Percentiles rank a stretch among this genome's conserved stretches.
phyloP scores from a whole-genome alignment of 139 green algal species.

The Chlamydomonas sphaeroides region DNA sequence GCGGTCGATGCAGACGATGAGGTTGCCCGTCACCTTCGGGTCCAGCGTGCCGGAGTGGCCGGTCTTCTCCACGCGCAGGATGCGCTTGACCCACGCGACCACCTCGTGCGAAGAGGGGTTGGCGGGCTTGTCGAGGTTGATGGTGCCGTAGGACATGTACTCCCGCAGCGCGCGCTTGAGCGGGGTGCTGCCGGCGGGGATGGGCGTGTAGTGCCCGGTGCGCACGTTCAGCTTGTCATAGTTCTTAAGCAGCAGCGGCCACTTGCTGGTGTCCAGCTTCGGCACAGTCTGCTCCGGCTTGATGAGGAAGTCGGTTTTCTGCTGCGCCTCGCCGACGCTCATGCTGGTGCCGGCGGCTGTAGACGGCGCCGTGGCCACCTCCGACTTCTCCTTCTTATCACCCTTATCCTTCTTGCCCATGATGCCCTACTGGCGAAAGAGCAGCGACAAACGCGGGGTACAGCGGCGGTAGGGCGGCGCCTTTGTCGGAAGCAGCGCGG shows the following conservation, averaged over 20 bases:
- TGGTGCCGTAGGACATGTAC: slow-evolving; percentile 95
- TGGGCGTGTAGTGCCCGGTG: slow-evolving; percentile 98
- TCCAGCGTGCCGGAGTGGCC: slow-evolving; percentile 97
- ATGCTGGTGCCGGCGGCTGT: slow-evolving; percentile 9
- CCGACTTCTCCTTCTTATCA: slow-evolving; percentile 37
- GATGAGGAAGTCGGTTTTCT: slow-evolving; percentile 60
- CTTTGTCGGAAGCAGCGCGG: no score
- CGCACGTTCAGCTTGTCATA: slow-evolving; percentile 95
- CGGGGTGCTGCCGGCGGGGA: slow-evolving; percentile 91
- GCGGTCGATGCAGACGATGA: slow-evolving; percentile 98
- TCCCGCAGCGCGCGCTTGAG: slow-evolving; percentile 90
- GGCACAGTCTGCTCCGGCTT: slow-evolving; percentile 56
- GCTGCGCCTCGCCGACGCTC: slow-evolving; percentile 38
- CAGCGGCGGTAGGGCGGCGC: no score
- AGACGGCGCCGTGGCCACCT: slow-evolving; percentile 1
- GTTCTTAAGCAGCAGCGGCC: slow-evolving; percentile 98
- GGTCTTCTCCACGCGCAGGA: slow-evolving; percentile 98
- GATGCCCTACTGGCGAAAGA: no score
- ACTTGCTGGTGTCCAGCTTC: slow-evolving; percentile 94
- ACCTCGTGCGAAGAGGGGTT: slow-evolving; percentile 98
- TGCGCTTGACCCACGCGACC: slow-evolving; percentile 96
- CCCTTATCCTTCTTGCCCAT: slow-evolving; percentile 47
- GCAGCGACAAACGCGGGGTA: no score
- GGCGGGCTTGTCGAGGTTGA: slow-evolving; percentile 98
- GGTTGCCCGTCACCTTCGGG: slow-evolving; percentile 94